Conservation (phyloP, 257 asterid genomes). For the Haberlea rhodopensis region DNA sequence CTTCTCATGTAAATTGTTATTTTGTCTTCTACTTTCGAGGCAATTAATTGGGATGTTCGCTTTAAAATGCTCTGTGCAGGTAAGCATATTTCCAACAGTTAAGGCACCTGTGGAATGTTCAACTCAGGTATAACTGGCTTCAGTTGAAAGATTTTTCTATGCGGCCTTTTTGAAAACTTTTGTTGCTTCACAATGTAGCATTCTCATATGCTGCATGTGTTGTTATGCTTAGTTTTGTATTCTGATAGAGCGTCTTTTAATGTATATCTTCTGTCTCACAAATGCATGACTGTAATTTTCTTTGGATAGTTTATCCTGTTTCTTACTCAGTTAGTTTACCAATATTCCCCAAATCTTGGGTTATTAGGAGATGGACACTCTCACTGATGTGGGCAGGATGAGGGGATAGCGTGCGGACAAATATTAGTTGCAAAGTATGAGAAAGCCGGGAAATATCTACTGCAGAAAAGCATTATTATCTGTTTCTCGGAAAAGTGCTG, state of each 20-base stretch:
- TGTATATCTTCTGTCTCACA: background rate
- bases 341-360: background rate
- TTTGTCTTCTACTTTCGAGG: conserved; percentile 2
- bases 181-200: background rate
- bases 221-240: background rate
- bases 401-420: too few relatives aligned
- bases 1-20: conserved; percentile 7
- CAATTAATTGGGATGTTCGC: conserved; percentile 21
- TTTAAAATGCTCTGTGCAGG: conserved; percentile 43
- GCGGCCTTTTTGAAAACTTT: background rate
- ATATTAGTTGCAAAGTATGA: too few relatives aligned
- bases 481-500: background rate
- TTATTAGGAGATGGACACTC: background rate
- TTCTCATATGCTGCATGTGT: background rate
- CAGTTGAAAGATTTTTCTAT: background rate
- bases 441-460: background rate
- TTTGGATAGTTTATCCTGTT: background rate
- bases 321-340: background rate
- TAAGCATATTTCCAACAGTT: conserved; percentile 82
- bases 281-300: background rate
- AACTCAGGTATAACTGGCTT: conserved; percentile 57
- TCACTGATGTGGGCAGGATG: background rate
- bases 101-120: conserved; percentile 88
- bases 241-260: too few relatives aligned
- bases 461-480: background rate